Evolutionary conservation across 2,329 filamentous ascomycete genomes (phyloP), one percentile per base, ranked within the genome.

Genomic region (Pseudocercospora vitis): DNA sequence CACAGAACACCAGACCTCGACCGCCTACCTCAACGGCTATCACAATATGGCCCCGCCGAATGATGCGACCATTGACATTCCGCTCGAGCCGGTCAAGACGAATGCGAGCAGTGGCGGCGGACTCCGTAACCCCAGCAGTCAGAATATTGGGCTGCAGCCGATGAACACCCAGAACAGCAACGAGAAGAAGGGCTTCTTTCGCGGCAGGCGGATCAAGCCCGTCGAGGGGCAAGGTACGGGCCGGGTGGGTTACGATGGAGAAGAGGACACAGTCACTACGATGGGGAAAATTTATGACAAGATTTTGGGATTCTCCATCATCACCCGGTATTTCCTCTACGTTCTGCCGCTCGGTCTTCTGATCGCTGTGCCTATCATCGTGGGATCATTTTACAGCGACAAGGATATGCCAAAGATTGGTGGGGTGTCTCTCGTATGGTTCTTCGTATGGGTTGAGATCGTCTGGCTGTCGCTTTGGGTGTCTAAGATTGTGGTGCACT

Each of bases 391-490:
- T 29, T 74, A 77, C 24, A 64, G 67, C 26, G 54, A 74, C 42
- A 48, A 59, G 39, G 45, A 57, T 49, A 35, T 55, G 8, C 76
- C 77, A 6, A 73, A 69, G 23, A 80, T 85, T 57, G 80, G 79
- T 12, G 78, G 78, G 18, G 81, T 85, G 3, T 71, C 76, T 6
- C 74, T 84, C 33, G 73, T 79, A 49, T 83, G 79, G 76, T 82
- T 86, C 70, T 86, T 84, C 71, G 76, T 78, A 14, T 86, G 83
- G 83, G 72, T 86, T 31, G 82, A 85, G 67, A 76, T 85, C 42
- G 71, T 85, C 49, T 86, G 83, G 83, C 70, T 83, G 31, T 80
- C 79, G 63, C 71, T 86, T 55, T 86, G 83, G 83, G 74, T 74
- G 11, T 80, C 79, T 59, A 86, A 86, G 67, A 71, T 84, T 45